phyloP scores from a whole-genome alignment of 495 filamentous ascomycete species.

The Chaetomium fimeti region DNA sequence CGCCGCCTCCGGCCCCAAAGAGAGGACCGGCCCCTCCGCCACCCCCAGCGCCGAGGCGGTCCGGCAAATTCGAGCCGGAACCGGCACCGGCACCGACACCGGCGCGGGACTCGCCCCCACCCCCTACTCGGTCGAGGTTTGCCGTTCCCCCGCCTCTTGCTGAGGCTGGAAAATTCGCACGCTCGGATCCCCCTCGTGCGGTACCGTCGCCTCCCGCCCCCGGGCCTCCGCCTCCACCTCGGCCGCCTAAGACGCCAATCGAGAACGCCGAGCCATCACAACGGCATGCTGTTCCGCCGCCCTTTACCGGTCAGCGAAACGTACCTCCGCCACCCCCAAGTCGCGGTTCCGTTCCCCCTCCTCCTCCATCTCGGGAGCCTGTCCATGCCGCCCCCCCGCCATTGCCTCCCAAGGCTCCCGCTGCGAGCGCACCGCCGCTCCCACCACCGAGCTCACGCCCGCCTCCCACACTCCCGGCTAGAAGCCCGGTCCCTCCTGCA shows the following conservation, averaged over 20 bases:
- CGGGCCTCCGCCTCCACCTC: slow-evolving; percentile 79
- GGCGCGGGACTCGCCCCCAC: slow-evolving; percentile 56
- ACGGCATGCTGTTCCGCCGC: slow-evolving; percentile 77
- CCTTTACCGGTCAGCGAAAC: slow-evolving; percentile 69
- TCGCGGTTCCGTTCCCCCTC: slow-evolving; percentile 63
- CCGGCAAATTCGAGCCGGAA: slow-evolving; percentile 41
- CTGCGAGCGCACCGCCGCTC: slow-evolving; percentile 58
- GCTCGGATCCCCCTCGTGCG: slow-evolving; percentile 55
- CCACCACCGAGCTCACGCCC: slow-evolving; percentile 49
- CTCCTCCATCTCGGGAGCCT: slow-evolving; percentile 60
- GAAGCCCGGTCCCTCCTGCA: slow-evolving; percentile 48
- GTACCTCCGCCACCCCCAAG: slow-evolving; percentile 73
- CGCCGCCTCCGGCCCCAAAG: slow-evolving; percentile 64
- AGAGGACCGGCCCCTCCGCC: slow-evolving; percentile 69
- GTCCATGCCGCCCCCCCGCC: slow-evolving; percentile 53
- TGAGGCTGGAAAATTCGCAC: slow-evolving; percentile 77
- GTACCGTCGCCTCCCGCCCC: slow-evolving; percentile 61
- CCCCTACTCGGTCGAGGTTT: slow-evolving; percentile 61
- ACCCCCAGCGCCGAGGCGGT: slow-evolving; percentile 72
- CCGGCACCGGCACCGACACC: slow-evolving; percentile 51
- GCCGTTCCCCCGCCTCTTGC: slow-evolving; percentile 80
- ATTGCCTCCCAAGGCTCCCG: slow-evolving; percentile 69
- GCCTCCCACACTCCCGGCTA: slow-evolving; percentile 42
- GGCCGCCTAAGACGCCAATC: slow-evolving; percentile 82
- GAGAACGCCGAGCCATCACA: slow-evolving; percentile 55